A percentile compares a stretch with the other conserved stretches of the same genome.
These are phyloP conservation scores for Trichoderma sp. DNA, from an alignment of 2,329 filamentous ascomycete genomes.

Conservation along the genomic window DNA sequence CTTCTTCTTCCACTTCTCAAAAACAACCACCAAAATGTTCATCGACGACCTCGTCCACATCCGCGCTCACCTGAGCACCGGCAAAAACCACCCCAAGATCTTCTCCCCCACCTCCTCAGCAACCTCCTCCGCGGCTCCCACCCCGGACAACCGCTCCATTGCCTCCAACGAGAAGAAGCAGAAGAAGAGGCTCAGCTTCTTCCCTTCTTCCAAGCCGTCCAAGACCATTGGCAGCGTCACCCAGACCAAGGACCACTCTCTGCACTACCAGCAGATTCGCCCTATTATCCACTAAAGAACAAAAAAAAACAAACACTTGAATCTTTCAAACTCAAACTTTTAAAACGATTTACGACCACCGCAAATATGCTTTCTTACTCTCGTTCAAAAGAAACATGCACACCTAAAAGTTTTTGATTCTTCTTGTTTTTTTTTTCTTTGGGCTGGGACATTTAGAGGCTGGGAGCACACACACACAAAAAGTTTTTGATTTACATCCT, in stretches of 20 bases:
- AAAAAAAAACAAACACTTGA: neutral
- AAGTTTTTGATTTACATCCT: conserved; percentile 3
- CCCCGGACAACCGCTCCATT: conserved; percentile 21
- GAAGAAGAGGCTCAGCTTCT: conserved; percentile 9
- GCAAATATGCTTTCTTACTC: neutral
- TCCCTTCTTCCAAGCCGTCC: neutral
- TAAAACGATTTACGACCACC: conserved; percentile 1
- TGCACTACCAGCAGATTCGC: neutral
- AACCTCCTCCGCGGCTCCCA: conserved; percentile 3
- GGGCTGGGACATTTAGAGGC: neutral
- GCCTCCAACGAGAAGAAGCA: conserved; percentile 9
- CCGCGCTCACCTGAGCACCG: conserved; percentile 25
- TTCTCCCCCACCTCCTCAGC: neutral
- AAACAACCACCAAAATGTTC: conserved; percentile 35
- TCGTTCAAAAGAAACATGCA: neutral
- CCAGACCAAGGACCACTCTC: neutral
- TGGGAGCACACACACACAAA: conserved; percentile 22
- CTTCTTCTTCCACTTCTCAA: neutral
- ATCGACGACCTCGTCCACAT: conserved; percentile 37
- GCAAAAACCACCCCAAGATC: neutral
- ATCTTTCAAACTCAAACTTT: neutral
- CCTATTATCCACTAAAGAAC: neutral
- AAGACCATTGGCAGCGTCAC: neutral
- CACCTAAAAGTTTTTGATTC: neutral
- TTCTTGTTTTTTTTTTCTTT: neutral